Conservation (phyloP, 1,284 basidiomycete genomes). For the Phellinidium pouzarii region DNA sequence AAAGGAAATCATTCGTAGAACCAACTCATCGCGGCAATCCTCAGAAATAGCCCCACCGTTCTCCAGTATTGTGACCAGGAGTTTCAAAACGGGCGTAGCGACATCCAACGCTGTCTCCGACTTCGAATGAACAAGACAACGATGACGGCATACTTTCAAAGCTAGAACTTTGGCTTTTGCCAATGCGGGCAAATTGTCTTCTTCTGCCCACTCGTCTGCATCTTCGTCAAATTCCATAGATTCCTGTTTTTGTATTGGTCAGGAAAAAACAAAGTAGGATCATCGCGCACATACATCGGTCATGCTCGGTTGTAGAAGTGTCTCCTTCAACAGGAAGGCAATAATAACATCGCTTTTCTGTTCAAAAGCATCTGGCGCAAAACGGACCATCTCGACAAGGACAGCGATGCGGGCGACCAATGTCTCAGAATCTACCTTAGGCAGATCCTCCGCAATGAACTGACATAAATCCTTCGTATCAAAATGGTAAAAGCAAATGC, state of each 20-base stretch:
- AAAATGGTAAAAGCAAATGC: constrained; percentile 4
- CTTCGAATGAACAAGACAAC: constrained; percentile 62
- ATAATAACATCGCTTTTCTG: constrained; percentile 68
- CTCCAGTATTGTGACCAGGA: constrained; percentile 64
- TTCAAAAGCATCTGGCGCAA: constrained; percentile 70
- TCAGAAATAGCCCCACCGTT: constrained; percentile 57
- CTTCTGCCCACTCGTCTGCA: constrained; percentile 63
- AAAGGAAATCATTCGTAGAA: constrained; percentile 13
- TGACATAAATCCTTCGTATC: constrained; percentile 26
- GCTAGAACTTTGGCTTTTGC: constrained; percentile 66
- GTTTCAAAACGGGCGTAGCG: constrained; percentile 66
- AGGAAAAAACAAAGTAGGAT: constrained; percentile 23
- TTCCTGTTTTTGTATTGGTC: constrained; percentile 24
- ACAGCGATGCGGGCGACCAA: constrained; percentile 67
- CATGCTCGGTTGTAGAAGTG: constrained; percentile 54
- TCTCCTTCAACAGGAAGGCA: constrained; percentile 62
- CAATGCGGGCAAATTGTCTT: constrained; percentile 48
- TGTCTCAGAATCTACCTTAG: constrained; percentile 41
- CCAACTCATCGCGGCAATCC: constrained; percentile 63
- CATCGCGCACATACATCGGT: constrained; percentile 46
- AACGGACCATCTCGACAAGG: constrained; percentile 69
- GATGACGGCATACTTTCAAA: constrained; percentile 75
- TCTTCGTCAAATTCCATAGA: constrained; percentile 50
- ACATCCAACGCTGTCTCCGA: constrained; percentile 58
- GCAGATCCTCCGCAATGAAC: constrained; percentile 54